phyloP scores from a whole-genome alignment of 148 eudicot genomes.

The Suaeda aralocaspica region DNA sequence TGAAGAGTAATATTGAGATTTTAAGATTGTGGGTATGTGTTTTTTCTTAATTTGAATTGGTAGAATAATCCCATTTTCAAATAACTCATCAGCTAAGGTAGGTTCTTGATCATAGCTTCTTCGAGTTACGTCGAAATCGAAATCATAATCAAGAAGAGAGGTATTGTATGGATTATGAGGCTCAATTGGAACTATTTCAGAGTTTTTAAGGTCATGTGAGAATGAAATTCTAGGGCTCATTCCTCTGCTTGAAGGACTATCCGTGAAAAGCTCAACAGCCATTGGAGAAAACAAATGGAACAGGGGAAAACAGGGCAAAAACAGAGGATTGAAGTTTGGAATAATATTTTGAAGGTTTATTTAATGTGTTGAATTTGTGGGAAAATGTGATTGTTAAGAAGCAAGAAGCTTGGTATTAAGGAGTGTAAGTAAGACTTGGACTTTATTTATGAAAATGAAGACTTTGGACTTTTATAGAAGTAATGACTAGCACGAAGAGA shows the following conservation, averaged over 20 bases:
- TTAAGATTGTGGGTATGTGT: constrained; percentile 4
- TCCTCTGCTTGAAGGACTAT: constrained; percentile 40
- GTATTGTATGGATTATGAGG: constrained; percentile 36
- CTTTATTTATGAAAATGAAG: constrained; percentile 18
- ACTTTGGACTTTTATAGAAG: constrained; percentile 4
- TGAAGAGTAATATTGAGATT: not conserved
- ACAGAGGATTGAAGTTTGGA: not conserved
- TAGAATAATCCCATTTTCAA: constrained; percentile 63
- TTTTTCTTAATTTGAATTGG: constrained; percentile 49
- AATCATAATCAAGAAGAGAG: constrained; percentile 45
- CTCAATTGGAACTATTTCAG: constrained; percentile 58
- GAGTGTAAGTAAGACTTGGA: constrained; percentile 18
- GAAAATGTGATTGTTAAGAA: constrained; percentile 18
- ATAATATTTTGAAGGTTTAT: not conserved
- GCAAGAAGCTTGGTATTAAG: constrained; percentile 18
- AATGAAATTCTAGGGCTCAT: constrained; percentile 83
- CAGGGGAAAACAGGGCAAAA: constrained; percentile 15
- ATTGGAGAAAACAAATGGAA: constrained; percentile 22
- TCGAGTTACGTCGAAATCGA: constrained; percentile 58
- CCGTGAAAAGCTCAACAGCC: constrained; percentile 63
- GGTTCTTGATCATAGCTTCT: constrained; percentile 40
- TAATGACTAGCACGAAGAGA: constrained; percentile 24
- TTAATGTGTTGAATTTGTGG: constrained; percentile 1
- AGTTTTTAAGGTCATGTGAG: constrained; percentile 67
- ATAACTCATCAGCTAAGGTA: constrained; percentile 78